phyloP scores from a whole-genome alignment of 106 monocot genomes.

The Acanthochlamys bracteata region DNA sequence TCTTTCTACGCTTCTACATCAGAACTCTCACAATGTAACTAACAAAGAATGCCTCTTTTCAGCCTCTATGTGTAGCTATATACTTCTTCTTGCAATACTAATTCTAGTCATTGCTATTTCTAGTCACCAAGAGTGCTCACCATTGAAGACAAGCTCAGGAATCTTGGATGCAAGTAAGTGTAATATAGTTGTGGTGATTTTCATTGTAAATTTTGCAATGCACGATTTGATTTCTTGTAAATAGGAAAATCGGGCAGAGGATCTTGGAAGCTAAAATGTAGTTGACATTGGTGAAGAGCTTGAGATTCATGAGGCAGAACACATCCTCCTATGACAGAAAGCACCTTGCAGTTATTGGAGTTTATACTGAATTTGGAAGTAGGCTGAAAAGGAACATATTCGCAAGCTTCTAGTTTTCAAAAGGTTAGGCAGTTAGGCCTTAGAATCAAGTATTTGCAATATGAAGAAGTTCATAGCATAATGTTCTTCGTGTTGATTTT shows the following conservation, averaged over 20 bases:
- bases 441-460: not conserved
- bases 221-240: not conserved
- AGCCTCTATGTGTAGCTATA: not conserved
- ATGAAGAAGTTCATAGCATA: not conserved
- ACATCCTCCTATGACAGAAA: slow-evolving; percentile 30
- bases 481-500: not conserved
- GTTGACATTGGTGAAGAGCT: slow-evolving; percentile 81
- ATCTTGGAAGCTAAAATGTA: slow-evolving; percentile 97
- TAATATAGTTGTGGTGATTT: not conserved
- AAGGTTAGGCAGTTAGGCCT: slow-evolving; percentile 35
- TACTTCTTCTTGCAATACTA: not conserved
- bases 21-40: slow-evolving; percentile 45
- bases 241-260: slow-evolving; percentile 68
- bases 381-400: slow-evolving; percentile 70
- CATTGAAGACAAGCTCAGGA: slow-evolving; percentile 76
- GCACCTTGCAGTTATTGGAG: slow-evolving; percentile 84
- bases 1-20: slow-evolving; percentile 60
- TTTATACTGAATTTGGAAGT: slow-evolving; percentile 95
- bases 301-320: slow-evolving; percentile 59
- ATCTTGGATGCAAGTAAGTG: slow-evolving; percentile 86
- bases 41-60: not conserved
- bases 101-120: not conserved
- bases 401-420: slow-evolving; percentile 93
- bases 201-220: not conserved
- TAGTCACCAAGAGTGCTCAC: slow-evolving; percentile 71